A percentile compares a stretch with the other conserved stretches of the same genome.
Evolutionary conservation across 2,329 filamentous ascomycete genomes (phyloP).

Genomic region (Talaromyces sp.): DNA sequence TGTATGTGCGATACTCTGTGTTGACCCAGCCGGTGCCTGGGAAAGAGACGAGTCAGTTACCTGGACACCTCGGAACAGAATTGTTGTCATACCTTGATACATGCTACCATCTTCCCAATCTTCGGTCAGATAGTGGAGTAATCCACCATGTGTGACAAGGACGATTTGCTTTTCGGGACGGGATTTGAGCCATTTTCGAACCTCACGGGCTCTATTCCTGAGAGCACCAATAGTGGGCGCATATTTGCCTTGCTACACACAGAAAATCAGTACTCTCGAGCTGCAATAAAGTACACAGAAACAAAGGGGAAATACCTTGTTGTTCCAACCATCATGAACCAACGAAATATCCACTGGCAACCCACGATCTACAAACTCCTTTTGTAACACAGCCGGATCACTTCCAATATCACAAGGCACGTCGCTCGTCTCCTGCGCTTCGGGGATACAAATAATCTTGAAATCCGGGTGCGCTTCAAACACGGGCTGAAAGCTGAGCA

Average conservation of each 20-base stretch:
- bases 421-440: slow-evolving; percentile 71
- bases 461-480: slow-evolving; percentile 43
- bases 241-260: slow-evolving; percentile 38
- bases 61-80: neutral
- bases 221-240: slow-evolving; percentile 49
- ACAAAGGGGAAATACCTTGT: slow-evolving; percentile 48
- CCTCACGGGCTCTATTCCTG: slow-evolving; percentile 55
- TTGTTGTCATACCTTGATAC: slow-evolving; percentile 37
- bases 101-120: slow-evolving; percentile 63
- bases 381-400: slow-evolving; percentile 48
- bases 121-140: slow-evolving; percentile 77
- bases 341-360: slow-evolving; percentile 57
- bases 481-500: slow-evolving; percentile 60
- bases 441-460: slow-evolving; percentile 62
- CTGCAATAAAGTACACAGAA: neutral
- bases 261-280: neutral
- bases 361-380: slow-evolving; percentile 55
- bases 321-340: slow-evolving; percentile 65
- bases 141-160: slow-evolving; percentile 75
- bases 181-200: slow-evolving; percentile 53
- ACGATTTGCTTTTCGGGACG: slow-evolving; percentile 62
- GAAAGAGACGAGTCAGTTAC: neutral
- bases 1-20: slow-evolving; percentile 65
- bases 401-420: slow-evolving; percentile 73
- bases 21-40: slow-evolving; percentile 69